Percentiles rank a stretch among this genome's conserved stretches.
These are phyloP conservation scores for Chara braunii DNA, from an alignment of 139 green algal species.

Conservation along the genomic window DNA sequence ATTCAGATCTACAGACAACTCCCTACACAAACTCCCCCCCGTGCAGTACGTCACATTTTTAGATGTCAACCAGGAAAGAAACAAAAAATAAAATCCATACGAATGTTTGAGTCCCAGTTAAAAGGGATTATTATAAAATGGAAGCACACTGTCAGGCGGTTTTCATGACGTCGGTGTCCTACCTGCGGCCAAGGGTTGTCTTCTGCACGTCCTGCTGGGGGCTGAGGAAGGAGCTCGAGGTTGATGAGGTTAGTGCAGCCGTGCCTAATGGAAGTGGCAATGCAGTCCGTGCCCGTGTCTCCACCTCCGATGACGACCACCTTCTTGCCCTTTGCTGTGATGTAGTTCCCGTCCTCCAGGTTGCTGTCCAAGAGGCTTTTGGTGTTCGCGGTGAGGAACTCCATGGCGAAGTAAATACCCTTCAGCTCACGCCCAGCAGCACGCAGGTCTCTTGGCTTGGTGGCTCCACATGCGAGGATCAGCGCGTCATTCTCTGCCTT, in stretches of 20 bases:
- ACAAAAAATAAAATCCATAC: no score
- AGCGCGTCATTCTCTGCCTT: slow-evolving; percentile 59
- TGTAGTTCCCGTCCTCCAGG: slow-evolving; percentile 77
- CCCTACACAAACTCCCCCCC: no score
- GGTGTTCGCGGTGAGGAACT: slow-evolving; percentile 90
- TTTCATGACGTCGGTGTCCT: no score
- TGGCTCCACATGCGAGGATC: slow-evolving; percentile 82
- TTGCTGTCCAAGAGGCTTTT: slow-evolving; percentile 79
- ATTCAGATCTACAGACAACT: no score
- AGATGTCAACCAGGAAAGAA: no score
- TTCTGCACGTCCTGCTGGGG: slow-evolving; percentile 57
- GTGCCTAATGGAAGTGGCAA: slow-evolving; percentile 81
- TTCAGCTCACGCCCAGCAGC: slow-evolving; percentile 61
- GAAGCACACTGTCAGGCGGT: no score
- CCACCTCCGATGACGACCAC: slow-evolving; percentile 93
- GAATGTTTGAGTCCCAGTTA: no score
- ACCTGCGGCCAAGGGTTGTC: slow-evolving; percentile 87
- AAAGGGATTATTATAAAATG: no score
- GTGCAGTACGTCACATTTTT: no score
- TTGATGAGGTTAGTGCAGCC: slow-evolving; percentile 74
- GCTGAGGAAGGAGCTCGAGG: slow-evolving; percentile 84
- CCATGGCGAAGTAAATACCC: slow-evolving; percentile 94
- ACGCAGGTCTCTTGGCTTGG: slow-evolving; percentile 79
- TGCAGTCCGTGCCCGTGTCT: slow-evolving; percentile 96
- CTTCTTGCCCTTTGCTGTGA: slow-evolving; percentile 77